phyloP scores from a whole-genome alignment of 2,329 filamentous ascomycete genomes.

The Aspergillus costaricaensis region DNA sequence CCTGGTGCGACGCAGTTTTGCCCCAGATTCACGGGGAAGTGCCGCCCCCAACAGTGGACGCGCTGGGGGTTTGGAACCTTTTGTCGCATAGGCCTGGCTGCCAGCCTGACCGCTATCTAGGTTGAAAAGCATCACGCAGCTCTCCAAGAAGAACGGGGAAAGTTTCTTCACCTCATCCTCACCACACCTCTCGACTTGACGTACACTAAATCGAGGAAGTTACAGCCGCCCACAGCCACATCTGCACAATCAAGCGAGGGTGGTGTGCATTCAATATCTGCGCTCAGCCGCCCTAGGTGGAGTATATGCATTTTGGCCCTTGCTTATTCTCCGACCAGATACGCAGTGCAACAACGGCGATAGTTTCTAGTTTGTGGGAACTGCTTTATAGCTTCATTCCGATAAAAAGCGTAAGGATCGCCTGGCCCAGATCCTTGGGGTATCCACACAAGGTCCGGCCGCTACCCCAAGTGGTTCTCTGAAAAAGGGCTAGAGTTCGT shows the following conservation, averaged over 20 bases:
- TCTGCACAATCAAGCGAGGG: not conserved
- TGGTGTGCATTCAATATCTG: not conserved
- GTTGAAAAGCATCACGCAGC: not conserved
- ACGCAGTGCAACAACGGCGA: not conserved
- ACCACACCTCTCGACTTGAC: not conserved
- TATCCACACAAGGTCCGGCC: not conserved
- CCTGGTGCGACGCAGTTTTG: conserved; percentile 1
- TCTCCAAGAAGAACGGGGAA: not conserved
- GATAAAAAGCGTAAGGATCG: not conserved
- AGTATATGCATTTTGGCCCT: not conserved
- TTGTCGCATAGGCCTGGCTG: not conserved
- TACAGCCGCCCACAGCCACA: not conserved
- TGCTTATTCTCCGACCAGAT: not conserved
- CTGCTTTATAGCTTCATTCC: not conserved
- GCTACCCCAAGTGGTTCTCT: not conserved
- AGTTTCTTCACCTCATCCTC: not conserved
- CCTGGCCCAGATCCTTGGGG: not conserved
- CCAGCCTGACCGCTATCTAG: not conserved
- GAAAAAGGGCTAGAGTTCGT: not conserved
- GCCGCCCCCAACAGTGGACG: not conserved
- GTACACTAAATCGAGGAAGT: not conserved
- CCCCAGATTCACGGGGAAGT: conserved; percentile 4
- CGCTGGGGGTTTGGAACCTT: not conserved
- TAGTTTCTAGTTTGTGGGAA: not conserved
- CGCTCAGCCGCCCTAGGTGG: not conserved